Evolutionary conservation across 1,139 yeast species (phyloP), one percentile per base, ranked within the genome.

Genomic region (Taphrina deformans): DNA sequence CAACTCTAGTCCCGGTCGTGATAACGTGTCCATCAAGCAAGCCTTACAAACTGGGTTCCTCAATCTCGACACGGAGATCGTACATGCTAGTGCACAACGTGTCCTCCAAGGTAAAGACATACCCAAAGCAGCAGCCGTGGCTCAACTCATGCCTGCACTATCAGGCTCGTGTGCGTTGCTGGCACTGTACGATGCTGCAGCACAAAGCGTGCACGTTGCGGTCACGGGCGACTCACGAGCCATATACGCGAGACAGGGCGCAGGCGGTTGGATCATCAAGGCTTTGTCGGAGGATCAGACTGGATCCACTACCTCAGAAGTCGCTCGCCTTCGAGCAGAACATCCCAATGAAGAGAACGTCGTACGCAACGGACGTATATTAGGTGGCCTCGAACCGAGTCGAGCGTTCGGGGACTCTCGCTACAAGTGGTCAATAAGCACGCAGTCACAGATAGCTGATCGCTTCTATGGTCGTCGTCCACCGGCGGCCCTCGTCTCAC

Each of bases 171-270:
- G 99, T 79, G 97, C 96, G 0, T 79, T 93, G 68, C 79, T 93
- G 68, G 85, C 96, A 1, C 87, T 89, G 72, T 93, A 88, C 75
- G 97, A 93, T 74, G 85, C 96, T 1, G 82, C 83, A 66, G 81
- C 90, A 44, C 82, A 85, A 66, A 77, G 82, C 62, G 80, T 93
- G 69, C 87, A 90, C 71, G 96, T 93, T 33, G 99, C 99, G 0
- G 96, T 92, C 5, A 86, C 98, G 0, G 99, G 99, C 51, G 99
- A 93, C 75, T 92, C 98, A 0, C 82, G 99, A 69, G 98, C 97
- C 0, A 83, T 93, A 1, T 85, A 92, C 1, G 80, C 84, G 64
- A 83, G 82, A 68, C 65, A 70, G 18, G 84, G 80, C 59, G 74
- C 77, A 18, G 89, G 89, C 67, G 80, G 81, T 62, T 93, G 98